Conservation (phyloP, 192 early-diverging fungal species). For the Podila verticillata region DNA sequence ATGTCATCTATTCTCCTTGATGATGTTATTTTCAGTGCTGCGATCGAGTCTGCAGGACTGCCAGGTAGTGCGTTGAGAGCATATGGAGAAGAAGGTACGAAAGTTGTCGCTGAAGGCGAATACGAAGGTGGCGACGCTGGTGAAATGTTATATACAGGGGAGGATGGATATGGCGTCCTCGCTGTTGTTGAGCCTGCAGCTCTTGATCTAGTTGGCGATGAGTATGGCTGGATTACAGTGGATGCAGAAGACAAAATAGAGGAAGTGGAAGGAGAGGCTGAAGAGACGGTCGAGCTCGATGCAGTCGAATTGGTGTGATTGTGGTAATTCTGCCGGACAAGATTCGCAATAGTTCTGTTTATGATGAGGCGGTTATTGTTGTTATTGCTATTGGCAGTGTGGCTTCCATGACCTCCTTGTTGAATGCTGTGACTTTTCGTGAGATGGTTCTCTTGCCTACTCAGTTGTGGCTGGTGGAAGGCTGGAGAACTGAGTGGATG, state of each 20-base stretch:
- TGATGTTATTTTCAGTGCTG: not conserved
- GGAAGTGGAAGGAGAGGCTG: not conserved
- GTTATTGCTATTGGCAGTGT: not conserved
- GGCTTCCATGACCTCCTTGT: not conserved
- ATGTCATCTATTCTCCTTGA: not conserved
- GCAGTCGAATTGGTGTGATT: slow-evolving; percentile 10
- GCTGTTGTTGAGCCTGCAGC: no score
- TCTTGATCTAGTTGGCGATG: not conserved
- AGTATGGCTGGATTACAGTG: not conserved
- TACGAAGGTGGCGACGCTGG: not conserved
- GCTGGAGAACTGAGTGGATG: not conserved
- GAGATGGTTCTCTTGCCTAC: not conserved
- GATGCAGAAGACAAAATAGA: not conserved
- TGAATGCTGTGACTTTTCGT: not conserved
- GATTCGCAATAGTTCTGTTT: slow-evolving; percentile 16
- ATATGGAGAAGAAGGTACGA: not conserved
- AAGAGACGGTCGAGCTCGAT: not conserved
- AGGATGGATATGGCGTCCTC: not conserved
- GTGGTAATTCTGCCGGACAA: not conserved
- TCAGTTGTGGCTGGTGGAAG: not conserved
- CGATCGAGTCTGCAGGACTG: not conserved
- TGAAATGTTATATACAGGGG: not conserved
- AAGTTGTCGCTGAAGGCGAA: not conserved
- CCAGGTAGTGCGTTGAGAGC: not conserved
- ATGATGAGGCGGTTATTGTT: not conserved